Percentiles rank a stretch among this genome's conserved stretches.
These are phyloP conservation scores for Crassisporium funariophilum DNA, from an alignment of 768 basidiomycete genomes.

Conservation along the genomic window DNA sequence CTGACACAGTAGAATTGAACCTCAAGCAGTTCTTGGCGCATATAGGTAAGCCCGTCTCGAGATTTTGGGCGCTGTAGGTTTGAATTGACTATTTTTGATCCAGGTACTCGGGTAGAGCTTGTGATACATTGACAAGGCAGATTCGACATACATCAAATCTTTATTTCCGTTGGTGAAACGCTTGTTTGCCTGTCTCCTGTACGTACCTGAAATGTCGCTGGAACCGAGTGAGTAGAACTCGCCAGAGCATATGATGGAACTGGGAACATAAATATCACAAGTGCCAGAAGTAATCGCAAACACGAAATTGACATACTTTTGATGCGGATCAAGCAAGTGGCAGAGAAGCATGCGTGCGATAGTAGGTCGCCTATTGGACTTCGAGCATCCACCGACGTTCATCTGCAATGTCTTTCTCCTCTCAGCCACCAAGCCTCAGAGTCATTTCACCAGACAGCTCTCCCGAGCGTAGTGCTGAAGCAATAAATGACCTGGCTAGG, in stretches of 20 bases:
- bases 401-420: conserved; percentile 6
- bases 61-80: neutral
- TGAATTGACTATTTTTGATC: neutral
- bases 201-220: too few species aligned
- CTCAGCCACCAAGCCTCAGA: conserved; percentile 19
- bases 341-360: conserved; percentile 5
- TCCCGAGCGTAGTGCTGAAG: conserved; percentile 15
- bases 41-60: conserved; percentile 44
- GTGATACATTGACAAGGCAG: conserved; percentile 12
- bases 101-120: conserved; percentile 21
- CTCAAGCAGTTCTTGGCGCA: conserved; percentile 58
- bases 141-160: too few species aligned
- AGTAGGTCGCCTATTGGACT: too few species aligned
- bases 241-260: neutral
- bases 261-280: too few species aligned
- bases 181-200: too few species aligned
- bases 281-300: too few species aligned
- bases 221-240: too few species aligned
- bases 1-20: conserved; percentile 44
- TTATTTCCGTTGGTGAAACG: too few species aligned
- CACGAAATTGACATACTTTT: neutral
- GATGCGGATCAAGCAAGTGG: conserved; percentile 10
- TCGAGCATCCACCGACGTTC: too few species aligned
- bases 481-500: conserved; percentile 17
- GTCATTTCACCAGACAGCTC: conserved; percentile 14